A percentile compares a stretch with the other conserved stretches of the same genome.
Conservation (phyloP, 345 rosid species). For the Hibiscus mutabilis region DNA sequence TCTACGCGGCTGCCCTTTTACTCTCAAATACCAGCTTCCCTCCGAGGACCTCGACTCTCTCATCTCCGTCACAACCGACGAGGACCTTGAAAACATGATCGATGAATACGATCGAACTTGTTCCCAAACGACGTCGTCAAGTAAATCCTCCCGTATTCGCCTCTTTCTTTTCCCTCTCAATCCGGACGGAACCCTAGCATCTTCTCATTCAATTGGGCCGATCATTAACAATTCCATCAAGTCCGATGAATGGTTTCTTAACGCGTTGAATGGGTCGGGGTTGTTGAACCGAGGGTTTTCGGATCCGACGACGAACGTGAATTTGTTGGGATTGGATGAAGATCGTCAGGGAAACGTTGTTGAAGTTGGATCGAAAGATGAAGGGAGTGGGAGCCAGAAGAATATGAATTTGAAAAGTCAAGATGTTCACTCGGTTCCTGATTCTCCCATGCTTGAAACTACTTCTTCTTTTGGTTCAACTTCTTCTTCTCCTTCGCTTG, state of each 20-base stretch:
- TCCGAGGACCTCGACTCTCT: conserved; percentile 89
- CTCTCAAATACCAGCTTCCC: conserved; percentile 88
- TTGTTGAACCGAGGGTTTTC: conserved; percentile 57
- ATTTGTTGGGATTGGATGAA: conserved; percentile 73
- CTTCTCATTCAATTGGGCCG: conserved; percentile 73
- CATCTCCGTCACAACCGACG: conserved; percentile 84
- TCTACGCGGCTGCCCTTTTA: conserved; percentile 55
- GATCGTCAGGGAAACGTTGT: conserved; percentile 23
- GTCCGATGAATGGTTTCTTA: conserved; percentile 87
- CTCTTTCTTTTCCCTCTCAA: conserved; percentile 69
- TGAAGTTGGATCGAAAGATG: conserved; percentile 30
- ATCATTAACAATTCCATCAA: conserved; percentile 52
- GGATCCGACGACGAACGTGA: conserved; percentile 56
- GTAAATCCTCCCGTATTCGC: conserved; percentile 58
- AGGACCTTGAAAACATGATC: conserved; percentile 92
- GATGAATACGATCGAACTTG: conserved; percentile 84
- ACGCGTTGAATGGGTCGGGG: conserved; percentile 64
- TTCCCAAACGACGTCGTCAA: conserved; percentile 24
- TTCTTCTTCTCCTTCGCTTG: conserved; percentile 78
- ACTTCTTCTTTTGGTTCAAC: conserved; percentile 90
- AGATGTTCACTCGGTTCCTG: conserved; percentile 82
- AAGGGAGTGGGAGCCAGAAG: conserved; percentile 42
- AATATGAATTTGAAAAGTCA: conserved; percentile 29
- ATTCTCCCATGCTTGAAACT: conserved; percentile 88
- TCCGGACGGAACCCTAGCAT: conserved; percentile 33